phyloP scores from a whole-genome alignment of 148 eudicot species.

The Dianthus caryophyllus region DNA sequence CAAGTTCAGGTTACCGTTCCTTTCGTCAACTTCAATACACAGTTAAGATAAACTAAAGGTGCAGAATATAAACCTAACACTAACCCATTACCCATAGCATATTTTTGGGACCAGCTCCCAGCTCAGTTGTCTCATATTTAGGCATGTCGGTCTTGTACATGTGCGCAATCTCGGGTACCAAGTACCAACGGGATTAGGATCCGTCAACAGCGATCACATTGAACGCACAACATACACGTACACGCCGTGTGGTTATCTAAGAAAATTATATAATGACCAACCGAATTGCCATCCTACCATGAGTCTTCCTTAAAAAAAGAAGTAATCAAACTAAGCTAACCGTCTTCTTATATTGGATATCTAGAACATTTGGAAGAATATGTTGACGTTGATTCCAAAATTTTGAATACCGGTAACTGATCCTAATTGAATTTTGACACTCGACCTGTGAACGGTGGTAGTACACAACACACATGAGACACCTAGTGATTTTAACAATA shows the following conservation, averaged over 20 bases:
- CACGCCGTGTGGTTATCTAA: not conserved
- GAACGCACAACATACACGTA: conserved; percentile 43
- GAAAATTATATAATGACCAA: too few species aligned
- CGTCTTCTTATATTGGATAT: too few species aligned
- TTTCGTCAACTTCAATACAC: not conserved
- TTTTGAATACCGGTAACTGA: too few species aligned
- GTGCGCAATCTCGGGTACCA: conserved; percentile 57
- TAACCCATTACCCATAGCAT: conserved; percentile 62
- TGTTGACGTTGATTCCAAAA: too few species aligned
- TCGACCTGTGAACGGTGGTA: too few species aligned
- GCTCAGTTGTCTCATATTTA: conserved; percentile 52
- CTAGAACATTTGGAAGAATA: too few species aligned
- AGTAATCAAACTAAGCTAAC: too few species aligned
- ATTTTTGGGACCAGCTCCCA: conserved; percentile 54
- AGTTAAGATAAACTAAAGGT: conserved; percentile 1
- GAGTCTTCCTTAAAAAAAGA: too few species aligned
- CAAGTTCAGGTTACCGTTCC: not conserved
- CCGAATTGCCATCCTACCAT: too few species aligned
- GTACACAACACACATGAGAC: too few species aligned
- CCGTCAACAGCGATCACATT: conserved; percentile 45
- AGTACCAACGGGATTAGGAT: conserved; percentile 50
- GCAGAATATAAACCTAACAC: not conserved
- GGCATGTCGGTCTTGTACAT: conserved; percentile 56
- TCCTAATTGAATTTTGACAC: too few species aligned
- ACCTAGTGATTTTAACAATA: too few species aligned